Evolutionary conservation across 345 rosid species (phyloP), one percentile per base, ranked within the genome.

Genomic region (Pugionium dolabratum): DNA sequence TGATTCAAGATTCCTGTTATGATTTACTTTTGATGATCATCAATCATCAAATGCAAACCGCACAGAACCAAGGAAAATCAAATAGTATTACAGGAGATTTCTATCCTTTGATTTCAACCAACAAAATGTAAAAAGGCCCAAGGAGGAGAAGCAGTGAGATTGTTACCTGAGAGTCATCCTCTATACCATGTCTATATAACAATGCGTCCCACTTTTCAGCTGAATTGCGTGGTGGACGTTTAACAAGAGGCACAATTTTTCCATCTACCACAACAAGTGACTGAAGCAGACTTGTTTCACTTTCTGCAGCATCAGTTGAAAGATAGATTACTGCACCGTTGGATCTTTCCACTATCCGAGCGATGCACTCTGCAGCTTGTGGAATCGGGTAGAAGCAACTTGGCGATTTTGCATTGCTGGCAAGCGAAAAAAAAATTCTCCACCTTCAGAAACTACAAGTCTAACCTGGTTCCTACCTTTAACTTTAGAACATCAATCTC

Each of bases 161-260:
- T 64, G 59, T 62, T 59, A 90, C 98, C 91, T 92, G 98, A 42
- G 82, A 4, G 59, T 92, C 97, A 34, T 72, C 85, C 48, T 86
- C 81, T 37, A 86, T 74, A 54, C 81, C 80, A 67, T 87, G 93
- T 66, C 97, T 79, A 69, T 85, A 86, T 60, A 92, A 78, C 76
- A 92, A 76, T 29, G 97, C 83, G 69, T 92, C 97, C 98, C 98
- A 92, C 41, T 92, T 92, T 75, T 92, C 98, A 6, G 89, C 97
- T 9, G 91, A 74, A 78, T 80, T 83, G 52, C 79, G 89, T 28
- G 81, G 62, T 42, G 95, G 97, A 1, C 96, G 88, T 62, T 75
- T 82, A 32, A 92, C 91, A 63, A 92, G 86, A 5, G 97, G 91
- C 39, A 92, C 77, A 18, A 76, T 70, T 79, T 82, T 87, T 44